Base-by-base conservation (phyloP, 1,284 basidiomycete species). In the Boletus smithii region DNA sequence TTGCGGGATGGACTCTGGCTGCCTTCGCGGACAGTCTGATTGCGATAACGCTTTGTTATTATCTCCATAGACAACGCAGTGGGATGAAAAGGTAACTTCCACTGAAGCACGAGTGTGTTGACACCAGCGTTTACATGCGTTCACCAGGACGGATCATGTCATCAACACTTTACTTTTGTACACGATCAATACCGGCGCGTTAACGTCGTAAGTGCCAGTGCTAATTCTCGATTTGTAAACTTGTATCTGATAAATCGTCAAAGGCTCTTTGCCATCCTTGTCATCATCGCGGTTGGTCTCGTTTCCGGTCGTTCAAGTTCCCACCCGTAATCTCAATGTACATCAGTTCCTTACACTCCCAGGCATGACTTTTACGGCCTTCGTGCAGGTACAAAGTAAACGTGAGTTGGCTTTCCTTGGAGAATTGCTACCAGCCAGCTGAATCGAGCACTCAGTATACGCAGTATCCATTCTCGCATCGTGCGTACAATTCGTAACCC, bases 121-220 rank as follows among this genome's bases (percentile, higher is more conserved):
- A n/a, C n/a, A n/a, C n/a, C n/a, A n/a, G n/a, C n/a, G 10, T 13
- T 35, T 10, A 42, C 29, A n/a, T n/a, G 26, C 31, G 3, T 11
- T 33, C 17, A 2, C 14, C 9, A 55, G 48, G 23, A 52, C 43
- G 14, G 36, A 55, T 26, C 53, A 23, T 8, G 18, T 54, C 14
- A 46, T 53, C 32, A 42, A 55, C 9, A 52, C 18, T 5, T 11
- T 53, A 5, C 40, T 55, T 5, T 8, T 52, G 35, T 53, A 55
- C 33, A 53, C 53, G 10, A 43, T 52, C 26, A 42, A 55, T n/a
- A 43, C 52, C 3, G 52, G 48, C n/a, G 26, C 24, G 1, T 24
- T 46, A 43, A 53, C 53, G 43, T 55, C n/a, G n/a, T n/a, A 5
- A 51, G 32, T 13, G 7, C 13, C n/a, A n/a, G 6, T 17, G n/a